Evolutionary conservation across 2,329 filamentous ascomycete species (phyloP).

Genomic region (Helminthosporium solani): DNA sequence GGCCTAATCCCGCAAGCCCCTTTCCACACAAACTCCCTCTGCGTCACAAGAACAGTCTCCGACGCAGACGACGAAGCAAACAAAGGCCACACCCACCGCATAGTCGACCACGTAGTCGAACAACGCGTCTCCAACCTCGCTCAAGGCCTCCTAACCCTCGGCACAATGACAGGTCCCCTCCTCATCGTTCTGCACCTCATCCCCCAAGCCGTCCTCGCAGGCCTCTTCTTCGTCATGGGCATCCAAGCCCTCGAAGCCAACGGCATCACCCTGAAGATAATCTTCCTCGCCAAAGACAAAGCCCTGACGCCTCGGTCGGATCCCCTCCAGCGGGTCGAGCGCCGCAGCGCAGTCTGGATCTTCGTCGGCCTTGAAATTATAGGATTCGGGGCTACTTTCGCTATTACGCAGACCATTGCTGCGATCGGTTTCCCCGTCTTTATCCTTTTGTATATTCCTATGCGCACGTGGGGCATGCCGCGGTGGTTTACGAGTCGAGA

Average conservation of each 20-base stretch:
- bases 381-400: conserved; percentile 56
- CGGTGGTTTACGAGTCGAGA: conserved; percentile 53
- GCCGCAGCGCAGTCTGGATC: conserved; percentile 47
- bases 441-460: conserved; percentile 57
- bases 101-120: conserved; percentile 54
- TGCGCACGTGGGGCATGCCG: conserved; percentile 54
- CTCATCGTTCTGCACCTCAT: conserved; percentile 57
- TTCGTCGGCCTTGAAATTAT: conserved; percentile 56
- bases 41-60: conserved; percentile 42
- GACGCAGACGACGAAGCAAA: conserved; percentile 44
- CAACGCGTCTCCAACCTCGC: conserved; percentile 59
- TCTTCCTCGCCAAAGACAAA: conserved; percentile 51
- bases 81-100: conserved; percentile 46
- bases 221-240: conserved; percentile 61
- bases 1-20: conserved; percentile 62
- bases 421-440: conserved; percentile 62
- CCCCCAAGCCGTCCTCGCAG: conserved; percentile 55
- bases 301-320: conserved; percentile 52
- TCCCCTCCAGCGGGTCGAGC: conserved; percentile 47
- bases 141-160: conserved; percentile 56
- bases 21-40: conserved; percentile 58
- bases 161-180: conserved; percentile 58
- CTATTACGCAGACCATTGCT: conserved; percentile 60
- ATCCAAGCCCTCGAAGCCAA: conserved; percentile 55
- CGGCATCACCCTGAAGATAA: conserved; percentile 54